Conservation (phyloP, 2,329 filamentous ascomycete species). For the Colletotrichum godetiae region DNA sequence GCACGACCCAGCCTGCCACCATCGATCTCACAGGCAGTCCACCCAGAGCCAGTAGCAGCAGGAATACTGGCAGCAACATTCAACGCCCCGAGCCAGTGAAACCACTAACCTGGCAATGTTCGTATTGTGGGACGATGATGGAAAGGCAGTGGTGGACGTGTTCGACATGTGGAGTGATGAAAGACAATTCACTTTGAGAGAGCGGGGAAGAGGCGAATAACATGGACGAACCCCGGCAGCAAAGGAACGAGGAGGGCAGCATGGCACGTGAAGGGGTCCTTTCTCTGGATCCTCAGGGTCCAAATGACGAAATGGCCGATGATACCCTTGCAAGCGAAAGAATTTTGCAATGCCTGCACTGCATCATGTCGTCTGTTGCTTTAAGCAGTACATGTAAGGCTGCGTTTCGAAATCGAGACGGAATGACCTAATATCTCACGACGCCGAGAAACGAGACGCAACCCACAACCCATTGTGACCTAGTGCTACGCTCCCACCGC, state of each 20-base stretch:
- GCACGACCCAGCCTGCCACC: not conserved
- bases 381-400: not conserved
- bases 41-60: constrained; percentile 36
- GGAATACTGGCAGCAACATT: constrained; percentile 17
- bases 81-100: constrained; percentile 36
- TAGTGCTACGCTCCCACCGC: not conserved
- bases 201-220: constrained; percentile 24
- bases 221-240: not conserved
- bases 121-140: constrained; percentile 62
- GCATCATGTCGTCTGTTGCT: constrained; percentile 5
- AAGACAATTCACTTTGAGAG: constrained; percentile 55
- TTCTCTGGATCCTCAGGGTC: constrained; percentile 24
- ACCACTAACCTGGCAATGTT: constrained; percentile 61
- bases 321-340: constrained; percentile 12
- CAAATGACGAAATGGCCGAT: constrained; percentile 31
- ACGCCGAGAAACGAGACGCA: not conserved
- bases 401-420: constrained; percentile 4
- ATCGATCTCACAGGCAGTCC: constrained; percentile 51
- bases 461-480: not conserved
- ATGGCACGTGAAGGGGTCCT: constrained; percentile 9
- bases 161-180: constrained; percentile 64
- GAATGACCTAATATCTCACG: constrained; percentile 24
- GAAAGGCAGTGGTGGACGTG: constrained; percentile 69
- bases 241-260: not conserved
- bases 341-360: not conserved